These are phyloP conservation scores for Nitzschia inconspicua DNA, from an alignment of 108 stramenopile species.

Conservation along the genomic window DNA sequence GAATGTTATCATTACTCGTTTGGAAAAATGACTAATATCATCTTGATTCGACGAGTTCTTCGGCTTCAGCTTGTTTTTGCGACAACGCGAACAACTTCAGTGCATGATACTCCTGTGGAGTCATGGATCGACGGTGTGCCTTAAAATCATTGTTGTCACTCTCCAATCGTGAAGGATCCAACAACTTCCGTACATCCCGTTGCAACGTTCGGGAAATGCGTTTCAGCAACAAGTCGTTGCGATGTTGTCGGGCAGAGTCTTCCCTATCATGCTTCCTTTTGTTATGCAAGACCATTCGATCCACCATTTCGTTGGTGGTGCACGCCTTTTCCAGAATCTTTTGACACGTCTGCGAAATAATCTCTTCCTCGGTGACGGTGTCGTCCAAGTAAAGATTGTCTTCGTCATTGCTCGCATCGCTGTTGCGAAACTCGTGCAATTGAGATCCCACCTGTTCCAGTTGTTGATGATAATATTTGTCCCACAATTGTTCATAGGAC, in stretches of 20 bases:
- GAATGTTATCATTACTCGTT: no score
- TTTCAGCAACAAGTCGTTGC: conserved; percentile 15
- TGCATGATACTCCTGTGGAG: conserved; percentile 9
- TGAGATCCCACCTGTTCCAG: background rate
- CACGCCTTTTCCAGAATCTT: conserved; percentile 89
- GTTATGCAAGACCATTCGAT: conserved; percentile 49
- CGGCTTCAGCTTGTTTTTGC: no score
- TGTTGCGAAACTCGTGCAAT: background rate
- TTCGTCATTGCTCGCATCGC: conserved; percentile 36
- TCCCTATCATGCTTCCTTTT: background rate
- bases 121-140: conserved; percentile 15
- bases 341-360: conserved; percentile 74
- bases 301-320: conserved; percentile 80
- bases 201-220: conserved; percentile 36
- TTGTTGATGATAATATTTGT: conserved; percentile 75
- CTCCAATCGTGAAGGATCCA: conserved; percentile 21
- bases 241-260: background rate
- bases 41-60: no score
- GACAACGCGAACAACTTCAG: conserved; percentile 7
- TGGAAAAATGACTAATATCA: no score
- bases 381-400: conserved; percentile 25
- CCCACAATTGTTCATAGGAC: conserved; percentile 93
- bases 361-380: conserved; percentile 69
- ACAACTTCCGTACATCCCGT: conserved; percentile 38
- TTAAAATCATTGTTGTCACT: no score